phyloP scores from a whole-genome alignment of 2,329 filamentous ascomycete species.

The Parascedosporium putredinis region DNA sequence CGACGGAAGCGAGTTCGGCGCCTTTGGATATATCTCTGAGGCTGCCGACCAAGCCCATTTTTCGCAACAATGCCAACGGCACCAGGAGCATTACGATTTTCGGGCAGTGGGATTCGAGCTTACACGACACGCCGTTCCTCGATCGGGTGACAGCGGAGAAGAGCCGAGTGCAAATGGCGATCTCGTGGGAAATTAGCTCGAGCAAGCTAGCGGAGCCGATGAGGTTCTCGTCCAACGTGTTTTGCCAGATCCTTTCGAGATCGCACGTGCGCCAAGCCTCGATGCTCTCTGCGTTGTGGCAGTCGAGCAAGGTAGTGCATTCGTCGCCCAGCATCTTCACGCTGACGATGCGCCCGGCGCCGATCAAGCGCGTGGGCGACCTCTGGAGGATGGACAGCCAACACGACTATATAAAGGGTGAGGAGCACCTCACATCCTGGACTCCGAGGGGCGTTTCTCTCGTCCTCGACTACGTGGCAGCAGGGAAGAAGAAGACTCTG shows the following conservation, averaged over 20 bases:
- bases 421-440: constrained; percentile 79
- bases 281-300: constrained; percentile 80
- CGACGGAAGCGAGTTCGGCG: constrained; percentile 40
- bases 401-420: constrained; percentile 91
- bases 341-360: constrained; percentile 73
- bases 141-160: constrained; percentile 89
- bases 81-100: constrained; percentile 76
- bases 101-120: constrained; percentile 94
- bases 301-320: constrained; percentile 73
- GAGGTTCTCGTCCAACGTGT: constrained; percentile 71
- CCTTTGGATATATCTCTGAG: constrained; percentile 63
- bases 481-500: constrained; percentile 63
- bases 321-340: constrained; percentile 82
- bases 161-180: constrained; percentile 77
- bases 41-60: constrained; percentile 64
- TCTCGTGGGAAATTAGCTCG: constrained; percentile 79
- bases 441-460: constrained; percentile 80
- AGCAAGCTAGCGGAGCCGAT: constrained; percentile 80
- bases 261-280: constrained; percentile 78
- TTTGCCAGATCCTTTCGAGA: constrained; percentile 73
- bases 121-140: constrained; percentile 85
- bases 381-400: constrained; percentile 94
- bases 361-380: constrained; percentile 84
- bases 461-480: constrained; percentile 74
- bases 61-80: constrained; percentile 81